Conservation (phyloP, 2,329 filamentous ascomycete species). For the Fusarium xylarioides region DNA sequence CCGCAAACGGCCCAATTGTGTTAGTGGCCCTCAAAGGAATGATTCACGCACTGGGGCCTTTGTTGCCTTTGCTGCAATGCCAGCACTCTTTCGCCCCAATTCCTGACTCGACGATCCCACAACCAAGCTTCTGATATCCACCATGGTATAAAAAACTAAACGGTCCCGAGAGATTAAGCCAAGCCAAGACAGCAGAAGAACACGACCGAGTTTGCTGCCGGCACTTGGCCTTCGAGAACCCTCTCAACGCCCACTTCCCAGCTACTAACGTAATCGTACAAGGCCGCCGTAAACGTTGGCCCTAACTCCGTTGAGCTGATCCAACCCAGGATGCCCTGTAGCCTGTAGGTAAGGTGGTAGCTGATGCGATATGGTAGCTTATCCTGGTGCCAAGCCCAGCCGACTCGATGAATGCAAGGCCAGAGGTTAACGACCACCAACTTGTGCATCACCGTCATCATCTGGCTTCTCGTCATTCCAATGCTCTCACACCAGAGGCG, state of each 20-base stretch:
- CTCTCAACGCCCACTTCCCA: background rate
- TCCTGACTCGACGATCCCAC: slow-evolving; percentile 29
- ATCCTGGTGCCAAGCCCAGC: slow-evolving; percentile 17
- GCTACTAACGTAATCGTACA: slow-evolving; percentile 1
- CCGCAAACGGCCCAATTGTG: slow-evolving; percentile 24
- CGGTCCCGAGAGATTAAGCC: slow-evolving; percentile 21
- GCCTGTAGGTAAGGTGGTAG: background rate
- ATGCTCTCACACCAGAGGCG: slow-evolving; percentile 23
- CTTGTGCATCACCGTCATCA: slow-evolving; percentile 6
- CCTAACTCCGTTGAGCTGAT: slow-evolving; percentile 1
- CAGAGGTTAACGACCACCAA: slow-evolving; percentile 3
- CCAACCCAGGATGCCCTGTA: slow-evolving; percentile 9
- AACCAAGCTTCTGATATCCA: slow-evolving; percentile 10
- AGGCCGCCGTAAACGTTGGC: background rate
- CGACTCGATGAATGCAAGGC: slow-evolving; percentile 15
- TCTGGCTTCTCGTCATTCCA: slow-evolving; percentile 21
- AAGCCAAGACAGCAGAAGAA: slow-evolving; percentile 15
- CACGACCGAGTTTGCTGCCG: slow-evolving; percentile 6
- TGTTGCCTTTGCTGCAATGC: background rate
- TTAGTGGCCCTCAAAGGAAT: slow-evolving; percentile 1
- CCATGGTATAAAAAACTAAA: slow-evolving; percentile 16
- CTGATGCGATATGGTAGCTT: background rate
- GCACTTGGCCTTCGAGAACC: slow-evolving; percentile 26
- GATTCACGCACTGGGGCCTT: background rate
- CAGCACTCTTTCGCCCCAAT: background rate